A percentile compares a stretch with the other conserved stretches of the same genome.
Conservation (phyloP, 1,139 yeast genomes). For the Lodderomyces parapsilosis region DNA sequence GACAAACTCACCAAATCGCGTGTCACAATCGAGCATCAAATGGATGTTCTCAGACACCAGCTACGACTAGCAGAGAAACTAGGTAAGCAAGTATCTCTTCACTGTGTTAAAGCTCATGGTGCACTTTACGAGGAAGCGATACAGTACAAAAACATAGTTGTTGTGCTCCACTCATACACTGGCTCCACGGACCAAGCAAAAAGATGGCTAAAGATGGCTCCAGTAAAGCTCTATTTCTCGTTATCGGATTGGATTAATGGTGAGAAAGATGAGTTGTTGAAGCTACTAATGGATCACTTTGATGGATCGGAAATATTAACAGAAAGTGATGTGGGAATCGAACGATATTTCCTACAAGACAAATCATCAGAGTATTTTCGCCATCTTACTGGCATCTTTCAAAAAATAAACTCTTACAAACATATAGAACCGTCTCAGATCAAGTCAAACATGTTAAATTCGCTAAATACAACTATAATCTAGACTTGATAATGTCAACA, state of each 20-base stretch:
- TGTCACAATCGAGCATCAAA: conserved; percentile 68
- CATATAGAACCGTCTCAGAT: conserved; percentile 10
- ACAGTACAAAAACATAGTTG: conserved; percentile 22
- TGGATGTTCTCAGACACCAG: conserved; percentile 47
- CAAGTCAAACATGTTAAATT: conserved; percentile 12
- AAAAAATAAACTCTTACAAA: conserved; percentile 13
- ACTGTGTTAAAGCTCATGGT: conserved; percentile 81
- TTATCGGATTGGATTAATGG: conserved; percentile 64
- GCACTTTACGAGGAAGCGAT: conserved; percentile 46
- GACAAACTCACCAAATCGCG: conserved; percentile 40
- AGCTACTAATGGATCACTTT: conserved; percentile 14
- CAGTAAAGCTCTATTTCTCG: conserved; percentile 46
- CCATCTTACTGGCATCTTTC: conserved; percentile 13
- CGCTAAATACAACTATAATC: conserved; percentile 50
- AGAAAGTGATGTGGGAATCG: conserved; percentile 41
- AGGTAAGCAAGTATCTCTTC: conserved; percentile 64
- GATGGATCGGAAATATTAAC: conserved; percentile 27
- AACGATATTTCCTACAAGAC: conserved; percentile 20
- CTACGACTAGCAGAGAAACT: conserved; percentile 52
- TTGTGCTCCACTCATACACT: conserved; percentile 82
- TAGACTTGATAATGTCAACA: conserved; percentile 89
- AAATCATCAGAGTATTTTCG: conserved; percentile 11
- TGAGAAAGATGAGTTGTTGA: conserved; percentile 22
- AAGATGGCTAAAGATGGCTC: conserved; percentile 44
- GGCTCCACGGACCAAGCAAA: conserved; percentile 71